phyloP scores from a whole-genome alignment of 805 yeast genomes.

The Pichia sporocuriosa region DNA sequence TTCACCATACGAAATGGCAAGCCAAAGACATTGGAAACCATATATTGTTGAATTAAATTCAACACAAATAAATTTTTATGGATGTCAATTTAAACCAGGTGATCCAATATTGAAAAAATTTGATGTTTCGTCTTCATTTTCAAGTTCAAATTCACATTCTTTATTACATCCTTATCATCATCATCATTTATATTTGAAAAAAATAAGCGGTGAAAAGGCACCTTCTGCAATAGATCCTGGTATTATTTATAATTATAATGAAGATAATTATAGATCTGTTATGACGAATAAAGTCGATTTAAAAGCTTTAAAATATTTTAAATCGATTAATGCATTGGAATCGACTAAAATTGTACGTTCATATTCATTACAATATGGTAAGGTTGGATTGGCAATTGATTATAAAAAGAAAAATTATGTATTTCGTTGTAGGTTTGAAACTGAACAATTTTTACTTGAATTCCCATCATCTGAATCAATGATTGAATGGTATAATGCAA shows the following conservation, averaged over 20 bases:
- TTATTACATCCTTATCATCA: slow-evolving; percentile 15
- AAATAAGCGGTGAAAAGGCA: background rate
- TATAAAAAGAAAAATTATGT: slow-evolving; percentile 65
- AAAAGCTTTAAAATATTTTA: slow-evolving; percentile 18
- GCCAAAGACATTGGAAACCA: slow-evolving; percentile 63
- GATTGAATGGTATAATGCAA: slow-evolving; percentile 70
- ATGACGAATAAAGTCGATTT: slow-evolving; percentile 27
- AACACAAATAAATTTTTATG: slow-evolving; percentile 73
- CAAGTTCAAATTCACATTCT: slow-evolving; percentile 10
- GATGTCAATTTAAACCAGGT: slow-evolving; percentile 15
- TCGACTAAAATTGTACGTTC: slow-evolving; percentile 43
- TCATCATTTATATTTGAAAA: slow-evolving; percentile 9
- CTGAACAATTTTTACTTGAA: slow-evolving; percentile 70
- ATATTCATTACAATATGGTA: slow-evolving; percentile 78
- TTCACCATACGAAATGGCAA: slow-evolving; percentile 68
- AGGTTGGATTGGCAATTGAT: slow-evolving; percentile 79
- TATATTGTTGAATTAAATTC: slow-evolving; percentile 72
- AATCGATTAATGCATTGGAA: slow-evolving; percentile 24
- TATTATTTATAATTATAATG: slow-evolving; percentile 8
- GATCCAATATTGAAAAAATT: slow-evolving; percentile 10
- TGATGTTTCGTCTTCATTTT: slow-evolving; percentile 11
- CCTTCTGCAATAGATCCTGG: slow-evolving; percentile 5
- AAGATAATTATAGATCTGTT: slow-evolving; percentile 20
- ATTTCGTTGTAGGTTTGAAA: slow-evolving; percentile 71
- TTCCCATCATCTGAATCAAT: slow-evolving; percentile 57